phyloP scores from a whole-genome alignment of 108 stramenopile species.

The Hondaea fermentalgiana region DNA sequence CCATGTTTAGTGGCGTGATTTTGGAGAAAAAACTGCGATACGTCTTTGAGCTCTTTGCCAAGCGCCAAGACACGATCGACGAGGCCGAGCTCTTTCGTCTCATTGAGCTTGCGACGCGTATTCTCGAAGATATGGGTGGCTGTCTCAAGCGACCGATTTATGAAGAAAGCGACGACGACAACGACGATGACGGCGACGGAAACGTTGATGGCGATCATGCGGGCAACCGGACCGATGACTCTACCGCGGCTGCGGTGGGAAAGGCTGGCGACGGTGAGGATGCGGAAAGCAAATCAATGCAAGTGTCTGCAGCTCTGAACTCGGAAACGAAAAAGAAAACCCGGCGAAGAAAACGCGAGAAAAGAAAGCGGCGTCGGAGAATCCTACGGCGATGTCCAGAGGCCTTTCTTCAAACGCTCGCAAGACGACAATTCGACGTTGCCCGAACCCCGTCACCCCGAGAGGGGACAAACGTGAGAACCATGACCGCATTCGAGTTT shows the following conservation, averaged over 20 bases:
- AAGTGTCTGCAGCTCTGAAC: not conserved
- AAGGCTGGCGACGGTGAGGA: no score
- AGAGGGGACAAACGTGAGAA: not conserved
- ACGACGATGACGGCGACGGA: not conserved
- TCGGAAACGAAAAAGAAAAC: not conserved
- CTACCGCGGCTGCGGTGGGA: not conserved
- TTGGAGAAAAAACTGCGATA: not conserved
- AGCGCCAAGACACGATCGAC: not conserved
- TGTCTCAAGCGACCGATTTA: not conserved
- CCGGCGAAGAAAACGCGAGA: not conserved
- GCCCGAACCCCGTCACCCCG: not conserved
- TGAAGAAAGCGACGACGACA: not conserved
- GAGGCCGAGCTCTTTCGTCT: not conserved
- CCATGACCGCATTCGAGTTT: conserved; percentile 20
- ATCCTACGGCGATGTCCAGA: not conserved
- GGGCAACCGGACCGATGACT: not conserved
- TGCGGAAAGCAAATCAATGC: not conserved
- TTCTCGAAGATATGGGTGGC: conserved; percentile 18
- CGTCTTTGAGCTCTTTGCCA: not conserved
- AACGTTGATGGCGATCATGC: not conserved
- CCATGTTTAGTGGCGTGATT: not conserved
- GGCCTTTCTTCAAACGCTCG: not conserved
- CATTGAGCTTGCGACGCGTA: not conserved
- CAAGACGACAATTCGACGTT: not conserved
- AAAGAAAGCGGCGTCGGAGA: not conserved